Base-by-base conservation (phyloP, 768 basidiomycete genomes). In the Zangia roseola region DNA sequence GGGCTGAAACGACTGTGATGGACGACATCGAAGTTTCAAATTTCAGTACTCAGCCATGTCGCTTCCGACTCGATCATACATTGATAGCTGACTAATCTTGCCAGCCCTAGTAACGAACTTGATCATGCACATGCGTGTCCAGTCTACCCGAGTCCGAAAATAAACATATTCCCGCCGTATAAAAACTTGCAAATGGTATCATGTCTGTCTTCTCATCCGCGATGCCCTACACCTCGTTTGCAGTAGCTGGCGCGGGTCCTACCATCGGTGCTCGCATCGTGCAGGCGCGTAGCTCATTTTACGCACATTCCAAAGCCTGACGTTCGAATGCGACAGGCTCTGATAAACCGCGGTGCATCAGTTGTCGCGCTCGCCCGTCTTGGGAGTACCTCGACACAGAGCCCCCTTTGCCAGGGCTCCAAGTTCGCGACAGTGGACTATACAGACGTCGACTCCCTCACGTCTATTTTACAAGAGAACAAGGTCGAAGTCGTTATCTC, bases 1-100 rank as follows among this genome's bases (percentile, higher is more conserved):
- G 91, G 1, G 94, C 82, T 28, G 94, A 97, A 52, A 97, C 81
- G 43, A 88, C 78, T 25, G 88, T 91, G 40, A 79, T 64, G 59
- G 60, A 61, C 55, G 71, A 53, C 78, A 81, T 82, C 48, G 31
- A n/a, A n/a, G n/a, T n/a, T n/a, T n/a, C n/a, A n/a, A n/a, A n/a
- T n/a, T n/a, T n/a, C n/a, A n/a, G n/a, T n/a, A n/a, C n/a, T n/a
- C n/a, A n/a, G n/a, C n/a, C n/a, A n/a, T n/a, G n/a, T n/a, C n/a
- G n/a, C n/a, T n/a, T n/a, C n/a, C n/a, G n/a, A n/a, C n/a, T n/a
- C n/a, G n/a, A n/a, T n/a, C n/a, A n/a, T n/a, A n/a, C n/a, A n/a
- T n/a, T n/a, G n/a, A n/a, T n/a, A 16, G 31, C 31, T 31, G 31
- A 31, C 31, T 31, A 31, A 31, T 31, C 31, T n/a, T n/a, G n/a